Evolutionary conservation across 2,329 filamentous ascomycete genomes (phyloP).

Genomic region (Ascochyta pisi): DNA sequence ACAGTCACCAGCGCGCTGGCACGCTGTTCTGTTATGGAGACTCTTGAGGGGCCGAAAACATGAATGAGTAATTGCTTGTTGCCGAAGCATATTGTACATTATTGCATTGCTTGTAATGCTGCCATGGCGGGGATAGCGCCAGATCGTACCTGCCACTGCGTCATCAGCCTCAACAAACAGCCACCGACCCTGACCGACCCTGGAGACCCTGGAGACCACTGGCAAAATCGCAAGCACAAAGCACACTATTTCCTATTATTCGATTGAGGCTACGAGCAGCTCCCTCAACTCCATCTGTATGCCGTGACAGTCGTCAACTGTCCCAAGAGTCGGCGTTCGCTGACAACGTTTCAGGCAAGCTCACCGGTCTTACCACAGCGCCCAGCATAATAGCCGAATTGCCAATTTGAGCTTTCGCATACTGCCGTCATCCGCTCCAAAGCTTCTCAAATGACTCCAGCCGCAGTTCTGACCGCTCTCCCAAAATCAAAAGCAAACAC

Average conservation of each 20-base stretch:
- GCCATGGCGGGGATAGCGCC: constrained; percentile 4
- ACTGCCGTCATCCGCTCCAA: constrained; percentile 6
- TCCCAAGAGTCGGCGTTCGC: constrained; percentile 1
- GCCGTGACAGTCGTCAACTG: constrained; percentile 6
- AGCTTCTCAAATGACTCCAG: constrained; percentile 34
- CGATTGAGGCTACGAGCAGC: not conserved
- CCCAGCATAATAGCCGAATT: constrained; percentile 1
- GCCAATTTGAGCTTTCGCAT: constrained; percentile 14
- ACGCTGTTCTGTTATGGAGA: too few species aligned
- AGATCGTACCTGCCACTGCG: constrained; percentile 12
- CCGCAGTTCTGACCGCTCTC: constrained; percentile 36
- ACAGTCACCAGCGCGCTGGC: too few species aligned
- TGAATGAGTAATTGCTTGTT: not conserved
- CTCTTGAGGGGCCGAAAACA: too few species aligned
- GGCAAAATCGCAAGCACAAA: not conserved
- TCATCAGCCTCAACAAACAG: constrained; percentile 23
- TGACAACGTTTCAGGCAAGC: constrained; percentile 10
- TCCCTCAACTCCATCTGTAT: not conserved
- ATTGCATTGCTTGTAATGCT: not conserved
- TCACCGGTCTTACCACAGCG: constrained; percentile 8
- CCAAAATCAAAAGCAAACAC: constrained; percentile 39
- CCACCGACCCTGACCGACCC: not conserved
- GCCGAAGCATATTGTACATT: not conserved
- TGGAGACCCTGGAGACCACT: not conserved
- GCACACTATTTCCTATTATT: not conserved